Base-by-base conservation (phyloP, 2,329 filamentous ascomycete species). In the Fusarium brachygibbosum region DNA sequence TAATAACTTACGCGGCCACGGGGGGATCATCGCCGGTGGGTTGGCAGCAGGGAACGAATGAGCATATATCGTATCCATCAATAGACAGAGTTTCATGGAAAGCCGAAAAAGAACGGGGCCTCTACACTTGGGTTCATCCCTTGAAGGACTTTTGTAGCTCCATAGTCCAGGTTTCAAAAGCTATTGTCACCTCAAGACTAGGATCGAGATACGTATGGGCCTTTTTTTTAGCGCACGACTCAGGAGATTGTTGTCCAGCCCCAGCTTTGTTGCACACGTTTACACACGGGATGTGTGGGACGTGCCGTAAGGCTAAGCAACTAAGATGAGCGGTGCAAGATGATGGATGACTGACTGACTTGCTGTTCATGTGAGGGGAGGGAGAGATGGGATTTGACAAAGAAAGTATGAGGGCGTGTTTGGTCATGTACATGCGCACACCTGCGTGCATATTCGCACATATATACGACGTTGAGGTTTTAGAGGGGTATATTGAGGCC, bases 1-100 rank as follows among this genome's bases (percentile, higher is more conserved):
- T 58, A 54, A 54, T 38, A 17, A 19, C 32, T 50, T 48, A 57
- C 54, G 42, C 34, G 45, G 42, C 45, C 38, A 68, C 19, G 35
- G 34, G 51, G 37, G 40, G 57, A 44, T 70, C 49, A 23, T 19
- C 28, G 46, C 32, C 44, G 23, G 25, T 41, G 48, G 56, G n/a
- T 34, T 52, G 45, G 52, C 31, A 49, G 16, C 17, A 35, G 21
- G 16, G 46, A 19, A 41, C 57, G 61, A 42, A 37, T 21, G 45
- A 32, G 50, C 49, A 63, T 40, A 54, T 54, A 56, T 65, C 34
- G 40, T 60, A 60, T 57, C 58, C 42, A 50, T 59, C 25, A 46
- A 40, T 50, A 50, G 19, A 46, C 45, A 70, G 23, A 67, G 45
- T 49, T 40, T 49, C 34, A 35, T 45, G 57, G 57, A 38, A 34